Evolutionary conservation across 495 filamentous ascomycete genomes (phyloP).

Genomic region (Glonium stellatum): DNA sequence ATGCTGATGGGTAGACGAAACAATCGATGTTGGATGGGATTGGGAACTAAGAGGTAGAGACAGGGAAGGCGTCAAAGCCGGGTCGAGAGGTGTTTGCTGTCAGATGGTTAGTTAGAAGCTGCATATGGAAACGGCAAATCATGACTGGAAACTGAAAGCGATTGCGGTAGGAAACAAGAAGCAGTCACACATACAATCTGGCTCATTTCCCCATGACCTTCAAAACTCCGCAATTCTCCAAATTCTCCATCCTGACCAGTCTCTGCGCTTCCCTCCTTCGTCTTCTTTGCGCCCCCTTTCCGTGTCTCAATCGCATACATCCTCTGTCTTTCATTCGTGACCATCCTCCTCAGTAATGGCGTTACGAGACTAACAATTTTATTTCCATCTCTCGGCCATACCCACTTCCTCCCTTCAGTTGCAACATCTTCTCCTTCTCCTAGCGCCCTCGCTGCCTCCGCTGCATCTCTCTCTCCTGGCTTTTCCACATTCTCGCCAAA

Average conservation of each 20-base stretch:
- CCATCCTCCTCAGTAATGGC: slow-evolving; percentile 54
- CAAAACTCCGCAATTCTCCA: not conserved
- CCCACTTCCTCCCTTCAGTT: slow-evolving; percentile 34
- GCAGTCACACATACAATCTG: not conserved
- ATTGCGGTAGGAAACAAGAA: not conserved
- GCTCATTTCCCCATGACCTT: not conserved
- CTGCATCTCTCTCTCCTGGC: slow-evolving; percentile 14
- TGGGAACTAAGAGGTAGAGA: no score
- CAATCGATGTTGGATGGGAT: no score
- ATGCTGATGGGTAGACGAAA: no score
- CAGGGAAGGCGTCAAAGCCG: not conserved
- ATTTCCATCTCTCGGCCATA: slow-evolving; percentile 50
- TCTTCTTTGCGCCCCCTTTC: slow-evolving; percentile 44
- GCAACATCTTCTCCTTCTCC: slow-evolving; percentile 11
- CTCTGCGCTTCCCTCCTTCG: slow-evolving; percentile 35
- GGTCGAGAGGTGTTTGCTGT: not conserved
- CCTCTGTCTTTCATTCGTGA: slow-evolving; percentile 58
- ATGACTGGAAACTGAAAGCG: no score
- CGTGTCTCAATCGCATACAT: slow-evolving; percentile 55
- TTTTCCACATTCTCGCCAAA: slow-evolving; percentile 43
- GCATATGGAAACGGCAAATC: no score
- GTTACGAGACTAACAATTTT: slow-evolving; percentile 53
- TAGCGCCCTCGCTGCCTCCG: slow-evolving; percentile 14
- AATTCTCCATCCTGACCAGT: not conserved
- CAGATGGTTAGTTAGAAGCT: not conserved